Evolutionary conservation across 2,329 filamentous ascomycete genomes (phyloP), one percentile per base, ranked within the genome.

Genomic region (Apiospora malaysiana): DNA sequence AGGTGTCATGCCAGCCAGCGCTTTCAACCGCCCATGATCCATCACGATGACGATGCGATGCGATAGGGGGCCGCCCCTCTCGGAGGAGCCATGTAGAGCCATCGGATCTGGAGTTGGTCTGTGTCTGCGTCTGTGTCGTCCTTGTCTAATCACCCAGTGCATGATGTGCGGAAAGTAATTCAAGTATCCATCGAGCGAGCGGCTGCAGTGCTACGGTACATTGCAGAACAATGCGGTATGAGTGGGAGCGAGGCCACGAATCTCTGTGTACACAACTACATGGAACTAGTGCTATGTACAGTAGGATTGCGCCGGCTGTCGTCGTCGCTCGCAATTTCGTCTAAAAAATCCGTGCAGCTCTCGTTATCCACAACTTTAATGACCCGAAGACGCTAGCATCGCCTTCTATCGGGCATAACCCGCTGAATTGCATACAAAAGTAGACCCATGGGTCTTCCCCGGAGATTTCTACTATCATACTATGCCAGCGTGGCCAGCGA

Each of bases 321-420:
- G 27, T 63, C 9, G 27, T 63, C 56, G 56, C n/a, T 63, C 56
- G 56, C 56, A 63, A 63, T 63, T 63, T 63, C 56, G 56, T 18
- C 56, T 63, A 63, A 63, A 23, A 63, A 8, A 21, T 10, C 56
- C 27, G 32, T 40, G 56, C 56, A n/a, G 56, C 8, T 63, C n/a
- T 40, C n/a, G 18, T 63, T 18, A 63, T 40, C 56, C 56, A 63
- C 56, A 63, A 40, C 9, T 40, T 40, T 40, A 40, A 40, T 63
- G 18, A 63, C 37, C 10, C 32, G 27, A n/a, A 10, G 32, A 18
- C 56, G 56, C 56, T 63, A 63, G 56, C 56, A 63, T 40, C 56
- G 56, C 32, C 32, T n/a, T 63, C 32, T n/a, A 63, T 63, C 56
- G 27, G 32, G 56, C 56, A 63, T 63, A 63, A 63, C 56, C 56